Conservation (phyloP, 1,284 basidiomycete species). For the Sutorius eximius region DNA sequence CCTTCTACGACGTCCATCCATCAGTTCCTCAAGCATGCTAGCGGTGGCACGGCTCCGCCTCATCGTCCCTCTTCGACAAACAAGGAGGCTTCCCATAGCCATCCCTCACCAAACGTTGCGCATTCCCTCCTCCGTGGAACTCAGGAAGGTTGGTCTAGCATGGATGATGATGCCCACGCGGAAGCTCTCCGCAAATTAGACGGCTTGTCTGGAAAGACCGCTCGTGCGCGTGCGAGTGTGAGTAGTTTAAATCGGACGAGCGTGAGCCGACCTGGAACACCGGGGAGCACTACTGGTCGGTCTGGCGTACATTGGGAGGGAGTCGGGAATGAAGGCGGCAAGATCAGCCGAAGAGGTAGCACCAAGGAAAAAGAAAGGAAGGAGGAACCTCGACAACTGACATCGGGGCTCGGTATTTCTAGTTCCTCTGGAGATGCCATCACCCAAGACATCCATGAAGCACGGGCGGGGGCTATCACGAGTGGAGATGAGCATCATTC, state of each 20-base stretch:
- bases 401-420: constrained; percentile 38
- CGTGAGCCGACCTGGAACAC: constrained; percentile 75
- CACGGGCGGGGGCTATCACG: constrained; percentile 41
- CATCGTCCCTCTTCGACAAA: constrained; percentile 43
- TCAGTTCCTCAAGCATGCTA: constrained; percentile 69
- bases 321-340: constrained; percentile 47
- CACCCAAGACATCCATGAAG: constrained; percentile 41
- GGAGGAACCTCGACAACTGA: constrained; percentile 35
- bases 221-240: constrained; percentile 64
- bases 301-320: constrained; percentile 67
- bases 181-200: constrained; percentile 94
- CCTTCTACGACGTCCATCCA: constrained; percentile 84
- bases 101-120: constrained; percentile 66
- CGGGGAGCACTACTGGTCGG: constrained; percentile 50
- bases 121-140: constrained; percentile 78
- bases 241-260: constrained; percentile 62
- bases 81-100: constrained; percentile 41
- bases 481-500: constrained; percentile 51
- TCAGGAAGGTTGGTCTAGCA: constrained; percentile 81
- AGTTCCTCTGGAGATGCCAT: constrained; percentile 33
- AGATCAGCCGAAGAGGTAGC: constrained; percentile 52
- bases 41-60: constrained; percentile 47
- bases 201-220: constrained; percentile 77
- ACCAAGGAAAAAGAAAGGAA: constrained; percentile 48
- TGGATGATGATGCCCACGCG: constrained; percentile 85